Evolutionary conservation across 2,329 filamentous ascomycete species (phyloP), one percentile per base, ranked within the genome.

Genomic region (Zalaria obscura): DNA sequence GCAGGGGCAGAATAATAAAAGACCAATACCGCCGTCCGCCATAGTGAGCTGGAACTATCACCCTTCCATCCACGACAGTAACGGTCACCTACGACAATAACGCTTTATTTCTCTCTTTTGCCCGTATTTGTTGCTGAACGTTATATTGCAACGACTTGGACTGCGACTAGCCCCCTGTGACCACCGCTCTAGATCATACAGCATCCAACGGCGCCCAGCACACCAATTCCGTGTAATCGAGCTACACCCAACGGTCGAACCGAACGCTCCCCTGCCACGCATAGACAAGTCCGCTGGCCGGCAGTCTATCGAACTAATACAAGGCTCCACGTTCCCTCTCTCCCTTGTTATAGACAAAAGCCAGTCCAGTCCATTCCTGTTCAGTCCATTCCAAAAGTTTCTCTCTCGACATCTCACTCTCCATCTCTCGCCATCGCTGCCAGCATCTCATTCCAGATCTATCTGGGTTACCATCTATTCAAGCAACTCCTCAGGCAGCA

Each of bases 251-350:
- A 32, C 29, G 29, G 42, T 44, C 40, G 26, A 26, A 32, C 18
- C 35, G 32, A 44, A 44, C 42, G 38, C 18, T 18, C 38, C 28
- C 42, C 42, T 44, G 39, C 42, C 42, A 41, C 42, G 32, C 36
- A 40, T 44, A 34, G 39, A 54, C 50, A 51, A 50, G 44, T 55
- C 55, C 55, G 55, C 55, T 50, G 55, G 55, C 45, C 54, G 55
- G 55, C 48, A 51, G 54, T 50, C 51, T 46, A 38, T 47, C 52
- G 44, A 53, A 38, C 48, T 51, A 52, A 52, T 39, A 45, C 40
- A 41, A 34, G 35, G 35, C 39, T 37, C 35, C 38, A 38, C 35
- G 41, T 41, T 36, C 48, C 45, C 44, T 50, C 40, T 47, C 45
- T 48, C 41, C 48, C 40, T 40, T 50, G 47, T 45, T 47, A 44